Evolutionary conservation across 495 filamentous ascomycete species (phyloP).

Genomic region (Trichoderma erinaceum): DNA sequence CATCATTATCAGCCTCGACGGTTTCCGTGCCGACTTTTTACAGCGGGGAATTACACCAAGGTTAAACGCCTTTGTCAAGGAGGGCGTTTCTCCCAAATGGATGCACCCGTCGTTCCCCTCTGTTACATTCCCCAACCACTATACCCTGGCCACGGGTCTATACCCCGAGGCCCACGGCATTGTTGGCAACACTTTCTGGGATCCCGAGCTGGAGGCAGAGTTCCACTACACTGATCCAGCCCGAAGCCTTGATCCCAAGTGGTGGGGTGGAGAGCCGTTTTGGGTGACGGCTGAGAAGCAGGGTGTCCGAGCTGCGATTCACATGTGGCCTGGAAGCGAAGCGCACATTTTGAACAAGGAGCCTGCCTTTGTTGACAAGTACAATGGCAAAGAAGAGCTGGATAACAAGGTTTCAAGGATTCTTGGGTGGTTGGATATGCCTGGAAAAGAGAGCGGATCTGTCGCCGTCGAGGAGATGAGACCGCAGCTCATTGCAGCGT

Average conservation of each 20-base stretch:
- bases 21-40: slow-evolving; percentile 95
- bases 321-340: slow-evolving; percentile 99
- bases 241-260: slow-evolving; percentile 70
- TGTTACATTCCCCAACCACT: slow-evolving; percentile 98
- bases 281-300: slow-evolving; percentile 87
- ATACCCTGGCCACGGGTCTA: slow-evolving; percentile 85
- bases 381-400: slow-evolving; percentile 68
- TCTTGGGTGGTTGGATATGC: slow-evolving; percentile 73
- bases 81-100: slow-evolving; percentile 81
- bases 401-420: slow-evolving; percentile 69
- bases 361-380: slow-evolving; percentile 75
- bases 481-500: slow-evolving; percentile 88
- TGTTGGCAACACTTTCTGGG: slow-evolving; percentile 92
- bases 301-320: slow-evolving; percentile 69
- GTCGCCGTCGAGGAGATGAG: slow-evolving; percentile 39
- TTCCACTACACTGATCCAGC: slow-evolving; percentile 79
- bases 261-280: slow-evolving; percentile 91
- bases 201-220: slow-evolving; percentile 64
- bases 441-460: slow-evolving; percentile 50
- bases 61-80: slow-evolving; percentile 68
- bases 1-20: slow-evolving; percentile 89
- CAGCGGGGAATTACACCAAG: slow-evolving; percentile 75
- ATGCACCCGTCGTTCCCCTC: slow-evolving; percentile 93
- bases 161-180: slow-evolving; percentile 91
- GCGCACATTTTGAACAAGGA: slow-evolving; percentile 63